Evolutionary conservation across 768 basidiomycete species (phyloP).

Genomic region (Suillus paluster): DNA sequence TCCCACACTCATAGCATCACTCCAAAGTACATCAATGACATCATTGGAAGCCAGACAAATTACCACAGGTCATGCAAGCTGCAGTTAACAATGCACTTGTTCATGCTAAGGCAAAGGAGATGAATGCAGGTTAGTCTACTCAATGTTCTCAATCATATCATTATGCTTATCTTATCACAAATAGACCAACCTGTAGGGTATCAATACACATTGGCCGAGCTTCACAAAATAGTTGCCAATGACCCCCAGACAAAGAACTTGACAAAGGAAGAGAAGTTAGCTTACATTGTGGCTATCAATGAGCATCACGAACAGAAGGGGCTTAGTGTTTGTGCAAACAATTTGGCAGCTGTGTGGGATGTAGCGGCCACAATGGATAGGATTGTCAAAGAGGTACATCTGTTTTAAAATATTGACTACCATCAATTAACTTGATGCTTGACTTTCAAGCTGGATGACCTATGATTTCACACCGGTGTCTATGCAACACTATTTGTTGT

Average conservation of each 20-base stretch:
- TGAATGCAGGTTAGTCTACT: not conserved
- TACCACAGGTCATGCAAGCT: no score
- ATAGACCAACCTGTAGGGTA: slow-evolving; percentile 2
- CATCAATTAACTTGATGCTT: no score
- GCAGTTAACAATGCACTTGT: no score
- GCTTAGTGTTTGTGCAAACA: slow-evolving; percentile 1
- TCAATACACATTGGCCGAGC: not conserved
- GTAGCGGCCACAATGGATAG: not conserved
- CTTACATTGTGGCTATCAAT: not conserved
- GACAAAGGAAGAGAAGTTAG: not conserved
- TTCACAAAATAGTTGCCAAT: not conserved
- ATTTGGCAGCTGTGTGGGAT: slow-evolving; percentile 1
- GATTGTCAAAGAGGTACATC: slow-evolving; percentile 1
- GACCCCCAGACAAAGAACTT: not conserved
- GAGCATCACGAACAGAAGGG: slow-evolving; percentile 1
- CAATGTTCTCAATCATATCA: no score
- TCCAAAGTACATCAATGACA: no score
- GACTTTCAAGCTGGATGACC: slow-evolving; percentile 12
- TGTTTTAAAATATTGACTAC: no score
- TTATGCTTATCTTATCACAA: no score
- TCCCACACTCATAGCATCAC: no score
- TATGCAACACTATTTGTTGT: slow-evolving; percentile 12
- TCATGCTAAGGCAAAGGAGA: slow-evolving; percentile 8
- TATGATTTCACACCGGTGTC: slow-evolving; percentile 2
- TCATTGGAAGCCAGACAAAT: no score